Conservation (phyloP, 306 rosid genomes). For the Comarum palustre region DNA sequence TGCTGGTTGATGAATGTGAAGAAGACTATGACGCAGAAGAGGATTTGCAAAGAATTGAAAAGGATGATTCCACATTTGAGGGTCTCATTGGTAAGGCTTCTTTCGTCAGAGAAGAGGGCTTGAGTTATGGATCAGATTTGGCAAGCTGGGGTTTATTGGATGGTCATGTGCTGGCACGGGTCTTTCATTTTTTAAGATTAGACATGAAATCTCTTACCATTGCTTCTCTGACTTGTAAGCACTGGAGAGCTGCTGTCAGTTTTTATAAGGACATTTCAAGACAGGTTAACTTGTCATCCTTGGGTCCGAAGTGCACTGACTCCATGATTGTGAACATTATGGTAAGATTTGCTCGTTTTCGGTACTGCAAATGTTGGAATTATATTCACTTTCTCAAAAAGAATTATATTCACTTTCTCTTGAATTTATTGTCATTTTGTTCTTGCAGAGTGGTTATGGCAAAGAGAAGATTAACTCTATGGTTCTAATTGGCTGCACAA, state of each 20-base stretch:
- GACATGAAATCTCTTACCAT: conserved; percentile 70
- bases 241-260: conserved; percentile 69
- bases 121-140: conserved; percentile 37
- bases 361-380: conserved; percentile 15
- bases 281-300: conserved; percentile 69
- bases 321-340: conserved; percentile 54
- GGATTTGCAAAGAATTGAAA: conserved; percentile 34
- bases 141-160: conserved; percentile 75
- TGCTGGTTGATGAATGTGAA: conserved; percentile 63
- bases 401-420: conserved; percentile 22
- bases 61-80: conserved; percentile 61
- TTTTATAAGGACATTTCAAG: conserved; percentile 72
- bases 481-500: conserved; percentile 70
- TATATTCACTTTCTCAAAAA: conserved; percentile 22
- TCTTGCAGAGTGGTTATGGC: conserved; percentile 65
- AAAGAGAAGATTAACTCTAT: conserved; percentile 72
- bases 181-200: conserved; percentile 75
- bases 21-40: conserved; percentile 67
- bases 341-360: conserved; percentile 53
- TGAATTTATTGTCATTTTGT: conserved; percentile 34
- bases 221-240: conserved; percentile 86
- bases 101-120: conserved; percentile 43
- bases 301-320: conserved; percentile 78
- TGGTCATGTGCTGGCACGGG: conserved; percentile 65
- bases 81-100: conserved; percentile 66